Evolutionary conservation across 768 basidiomycete genomes (phyloP).

Genomic region (Lentinula aciculospora): DNA sequence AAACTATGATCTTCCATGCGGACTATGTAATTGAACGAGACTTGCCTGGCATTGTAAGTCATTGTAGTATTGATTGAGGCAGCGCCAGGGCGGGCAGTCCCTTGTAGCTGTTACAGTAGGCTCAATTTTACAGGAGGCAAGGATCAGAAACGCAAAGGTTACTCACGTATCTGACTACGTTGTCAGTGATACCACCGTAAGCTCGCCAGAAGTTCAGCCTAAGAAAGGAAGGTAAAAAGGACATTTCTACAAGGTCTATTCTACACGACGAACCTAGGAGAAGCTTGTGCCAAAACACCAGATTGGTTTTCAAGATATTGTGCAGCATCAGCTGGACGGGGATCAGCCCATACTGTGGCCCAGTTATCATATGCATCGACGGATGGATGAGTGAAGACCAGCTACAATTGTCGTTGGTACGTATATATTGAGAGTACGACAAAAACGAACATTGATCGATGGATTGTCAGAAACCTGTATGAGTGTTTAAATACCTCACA

Average conservation of each 20-base stretch:
- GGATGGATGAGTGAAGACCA: slow-evolving; percentile 59
- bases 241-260: neutral
- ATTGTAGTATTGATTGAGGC: slow-evolving; percentile 41
- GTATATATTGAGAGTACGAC: neutral
- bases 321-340: slow-evolving; percentile 47
- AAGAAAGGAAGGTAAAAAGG: neutral
- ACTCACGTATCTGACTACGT: slow-evolving; percentile 14
- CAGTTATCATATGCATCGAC: slow-evolving; percentile 66
- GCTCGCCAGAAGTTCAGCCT: slow-evolving; percentile 63
- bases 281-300: slow-evolving; percentile 52
- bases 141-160: neutral
- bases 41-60: slow-evolving; percentile 43
- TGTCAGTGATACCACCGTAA: slow-evolving; percentile 29
- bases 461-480: slow-evolving; percentile 52
- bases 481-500: neutral
- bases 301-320: slow-evolving; percentile 47
- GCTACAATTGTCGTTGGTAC: slow-evolving; percentile 19
- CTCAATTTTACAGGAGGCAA: neutral
- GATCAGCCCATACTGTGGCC: slow-evolving; percentile 49
- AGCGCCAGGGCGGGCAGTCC: slow-evolving; percentile 57
- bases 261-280: slow-evolving; percentile 35
- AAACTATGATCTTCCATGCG: neutral
- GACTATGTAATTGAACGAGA: neutral
- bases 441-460: slow-evolving; percentile 47
- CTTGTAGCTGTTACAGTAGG: slow-evolving; percentile 40